Evolutionary conservation across 768 basidiomycete genomes (phyloP).

Genomic region (Hortiboletus campestris): DNA sequence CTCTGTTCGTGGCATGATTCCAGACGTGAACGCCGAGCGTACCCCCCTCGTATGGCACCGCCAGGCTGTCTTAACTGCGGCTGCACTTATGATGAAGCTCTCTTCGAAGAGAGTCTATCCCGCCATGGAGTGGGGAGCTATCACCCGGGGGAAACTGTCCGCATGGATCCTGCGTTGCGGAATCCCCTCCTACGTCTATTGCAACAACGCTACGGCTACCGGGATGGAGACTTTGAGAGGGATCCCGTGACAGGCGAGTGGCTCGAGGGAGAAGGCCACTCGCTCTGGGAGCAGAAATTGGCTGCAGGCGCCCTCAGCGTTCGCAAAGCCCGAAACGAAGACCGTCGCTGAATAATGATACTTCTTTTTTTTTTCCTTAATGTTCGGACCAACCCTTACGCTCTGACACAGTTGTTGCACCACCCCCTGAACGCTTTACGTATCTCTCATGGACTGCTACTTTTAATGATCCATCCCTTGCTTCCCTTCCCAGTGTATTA

Average conservation of each 20-base stretch:
- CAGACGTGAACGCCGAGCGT: conserved; percentile 72
- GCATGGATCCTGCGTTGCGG: conserved; percentile 85
- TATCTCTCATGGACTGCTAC: conserved; percentile 22
- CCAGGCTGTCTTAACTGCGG: conserved; percentile 80
- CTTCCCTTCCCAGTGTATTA: conserved; percentile 17
- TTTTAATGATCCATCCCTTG: conserved; percentile 17
- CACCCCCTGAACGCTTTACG: conserved; percentile 22
- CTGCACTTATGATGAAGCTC: conserved; percentile 79
- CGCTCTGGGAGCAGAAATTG: conserved; percentile 60
- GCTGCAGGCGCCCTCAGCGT: conserved; percentile 36
- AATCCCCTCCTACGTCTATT: conserved; percentile 76
- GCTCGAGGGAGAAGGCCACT: conserved; percentile 63
- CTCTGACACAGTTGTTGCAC: conserved; percentile 14
- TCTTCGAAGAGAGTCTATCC: conserved; percentile 82
- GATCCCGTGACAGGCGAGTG: conserved; percentile 63
- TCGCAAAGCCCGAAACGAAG: conserved; percentile 37
- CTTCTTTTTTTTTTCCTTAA: neutral
- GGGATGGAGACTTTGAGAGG: conserved; percentile 84
- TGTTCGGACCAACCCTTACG: conserved; percentile 1
- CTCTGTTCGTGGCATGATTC: conserved; percentile 92
- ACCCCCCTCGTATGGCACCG: conserved; percentile 80
- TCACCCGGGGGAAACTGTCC: conserved; percentile 78
- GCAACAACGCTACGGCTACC: conserved; percentile 70
- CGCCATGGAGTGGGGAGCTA: conserved; percentile 81
- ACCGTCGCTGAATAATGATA: conserved; percentile 33